Base-by-base conservation (phyloP, 768 basidiomycete genomes). In the Tephrocybe rancida region DNA sequence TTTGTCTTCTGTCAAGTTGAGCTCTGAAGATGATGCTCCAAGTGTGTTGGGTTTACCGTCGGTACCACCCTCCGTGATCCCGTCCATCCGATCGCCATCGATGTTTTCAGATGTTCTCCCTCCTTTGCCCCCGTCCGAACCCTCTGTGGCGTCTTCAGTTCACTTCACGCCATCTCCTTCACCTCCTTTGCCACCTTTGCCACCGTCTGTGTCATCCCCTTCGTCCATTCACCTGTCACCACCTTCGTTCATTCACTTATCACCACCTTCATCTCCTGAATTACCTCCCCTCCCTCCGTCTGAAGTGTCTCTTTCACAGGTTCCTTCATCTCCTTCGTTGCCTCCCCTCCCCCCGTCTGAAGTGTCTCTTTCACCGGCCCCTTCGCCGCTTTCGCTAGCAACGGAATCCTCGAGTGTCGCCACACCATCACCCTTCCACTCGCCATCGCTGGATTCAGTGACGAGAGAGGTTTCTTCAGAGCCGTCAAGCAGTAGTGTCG, bases 401-500 rank as follows among this genome's bases (percentile, higher is more conserved):
- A 48, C 47, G 14, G 67, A 67, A 44, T 69, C 62, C n/a, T 24
- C 65, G 21, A 55, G 67, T 44, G 60, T 66, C 6, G 57, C 62
- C 5, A 74, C 74, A 0, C 73, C 75, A 1, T 69, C 70, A 2
- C 70, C 74, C 0, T 48, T 69, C 29, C 67, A 58, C 10, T 61
- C 66, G 32, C 63, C 65, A 1, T 48, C 62, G 7, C 56, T 48
- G 27, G 48, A 46, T 25, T 61, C 62, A 21, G 32, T 53, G 26
- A 48, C 57, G 9, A 39, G 54, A 16, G 52, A 55, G 11, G 22
- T 55, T 13, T 57, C 54, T 2, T 54, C 52, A 9, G 57, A 59
- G 8, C 25, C n/a, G 3, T 58, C 57, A 2, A 60, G 45, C 21
- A 52, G 50, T 14, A 50, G 46, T 22, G 39, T 62, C 10, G 53